A percentile compares a stretch with the other conserved stretches of the same genome.
Conservation (phyloP, 192 early-diverging fungal genomes). For the Kickxella alabastrina region DNA sequence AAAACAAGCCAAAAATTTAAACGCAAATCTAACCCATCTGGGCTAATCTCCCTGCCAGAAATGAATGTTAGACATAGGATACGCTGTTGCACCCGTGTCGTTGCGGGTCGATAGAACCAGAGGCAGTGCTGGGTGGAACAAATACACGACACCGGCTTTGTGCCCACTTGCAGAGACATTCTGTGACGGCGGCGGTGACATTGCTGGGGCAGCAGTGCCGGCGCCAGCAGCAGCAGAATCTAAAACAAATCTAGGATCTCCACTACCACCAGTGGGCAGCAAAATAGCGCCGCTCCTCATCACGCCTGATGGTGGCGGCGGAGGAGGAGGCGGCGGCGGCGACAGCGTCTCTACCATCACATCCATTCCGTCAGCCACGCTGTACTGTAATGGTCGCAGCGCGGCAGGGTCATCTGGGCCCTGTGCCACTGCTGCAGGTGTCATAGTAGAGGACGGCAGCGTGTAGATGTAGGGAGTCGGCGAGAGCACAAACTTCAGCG, state of each 20-base stretch:
- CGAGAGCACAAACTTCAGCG: conserved; percentile 37
- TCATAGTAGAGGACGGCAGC: neutral
- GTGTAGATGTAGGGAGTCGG: conserved; percentile 16
- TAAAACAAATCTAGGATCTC: conserved; percentile 8
- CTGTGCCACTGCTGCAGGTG: neutral
- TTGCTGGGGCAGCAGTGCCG: neutral
- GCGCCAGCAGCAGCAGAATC: neutral
- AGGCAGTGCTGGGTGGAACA: conserved; percentile 39
- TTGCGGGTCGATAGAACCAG: conserved; percentile 37
- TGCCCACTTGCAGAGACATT: neutral
- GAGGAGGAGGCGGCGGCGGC: no score
- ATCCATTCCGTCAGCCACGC: neutral
- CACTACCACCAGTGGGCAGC: conserved; percentile 22
- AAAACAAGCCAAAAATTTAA: neutral
- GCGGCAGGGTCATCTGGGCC: neutral
- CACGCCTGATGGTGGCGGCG: neutral
- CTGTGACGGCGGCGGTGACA: neutral
- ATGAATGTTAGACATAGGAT: conserved; percentile 38
- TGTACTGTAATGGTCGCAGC: neutral
- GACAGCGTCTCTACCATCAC: neutral
- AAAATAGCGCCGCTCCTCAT: conserved; percentile 20
- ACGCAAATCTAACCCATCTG: neutral
- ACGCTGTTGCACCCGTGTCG: conserved; percentile 15
- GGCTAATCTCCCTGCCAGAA: conserved; percentile 19
- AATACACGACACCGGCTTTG: conserved; percentile 21